These are phyloP conservation scores for Moricandia arvensis DNA, from an alignment of 345 rosid genomes.

Conservation along the genomic window DNA sequence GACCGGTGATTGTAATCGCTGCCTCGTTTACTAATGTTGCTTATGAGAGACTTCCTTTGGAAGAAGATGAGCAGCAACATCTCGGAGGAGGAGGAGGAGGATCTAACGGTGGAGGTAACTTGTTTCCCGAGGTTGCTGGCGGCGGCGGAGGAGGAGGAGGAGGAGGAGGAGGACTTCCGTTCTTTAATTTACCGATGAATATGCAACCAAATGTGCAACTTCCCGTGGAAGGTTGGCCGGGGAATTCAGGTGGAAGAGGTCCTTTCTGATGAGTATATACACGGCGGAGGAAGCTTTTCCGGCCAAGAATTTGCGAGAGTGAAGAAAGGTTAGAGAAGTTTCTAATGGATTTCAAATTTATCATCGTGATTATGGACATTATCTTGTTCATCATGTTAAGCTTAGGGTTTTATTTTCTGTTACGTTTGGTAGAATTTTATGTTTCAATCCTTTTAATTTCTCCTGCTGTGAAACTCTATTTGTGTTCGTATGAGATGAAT, in stretches of 20 bases:
- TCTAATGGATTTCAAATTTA: conserved; percentile 25
- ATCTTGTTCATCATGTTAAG: conserved; percentile 29
- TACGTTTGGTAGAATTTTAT: conserved; percentile 36
- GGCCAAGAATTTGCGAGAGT: conserved; percentile 24
- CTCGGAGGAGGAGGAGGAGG: conserved; percentile 36
- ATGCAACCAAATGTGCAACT: conserved; percentile 66
- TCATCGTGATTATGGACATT: conserved; percentile 30
- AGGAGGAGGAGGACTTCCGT: conserved; percentile 83
- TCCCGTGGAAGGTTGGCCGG: conserved; percentile 91
- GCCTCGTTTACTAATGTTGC: conserved; percentile 96
- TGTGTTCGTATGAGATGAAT: conserved; percentile 31
- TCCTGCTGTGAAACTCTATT: conserved; percentile 33
- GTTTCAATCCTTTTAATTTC: not conserved
- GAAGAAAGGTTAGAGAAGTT: conserved; percentile 39
- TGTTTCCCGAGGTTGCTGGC: conserved; percentile 32
- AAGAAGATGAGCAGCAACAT: conserved; percentile 74
- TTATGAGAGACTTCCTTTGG: conserved; percentile 91
- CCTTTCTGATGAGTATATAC: conserved; percentile 38
- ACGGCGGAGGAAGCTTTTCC: conserved; percentile 28
- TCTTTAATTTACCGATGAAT: conserved; percentile 81
- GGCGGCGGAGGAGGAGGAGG: conserved; percentile 65
- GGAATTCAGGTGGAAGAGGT: conserved; percentile 65
- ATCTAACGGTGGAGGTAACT: conserved; percentile 35
- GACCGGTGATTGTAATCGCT: conserved; percentile 93
- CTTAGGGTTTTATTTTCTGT: conserved; percentile 21